These are phyloP conservation scores for Saccharomycopsis crataegensis DNA, from an alignment of 1,139 yeast species.

Conservation along the genomic window DNA sequence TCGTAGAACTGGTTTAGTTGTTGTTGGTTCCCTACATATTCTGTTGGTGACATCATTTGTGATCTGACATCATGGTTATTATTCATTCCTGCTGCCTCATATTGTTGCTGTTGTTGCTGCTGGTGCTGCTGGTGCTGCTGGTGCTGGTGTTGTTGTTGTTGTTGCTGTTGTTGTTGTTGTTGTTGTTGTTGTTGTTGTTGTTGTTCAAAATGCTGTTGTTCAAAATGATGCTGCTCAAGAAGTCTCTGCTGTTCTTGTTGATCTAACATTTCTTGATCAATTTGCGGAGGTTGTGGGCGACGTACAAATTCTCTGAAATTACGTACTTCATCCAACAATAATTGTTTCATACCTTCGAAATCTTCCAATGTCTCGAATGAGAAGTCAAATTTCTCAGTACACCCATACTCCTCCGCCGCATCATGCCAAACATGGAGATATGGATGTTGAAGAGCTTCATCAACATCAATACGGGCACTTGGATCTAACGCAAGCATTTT, in stretches of 20 bases:
- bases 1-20: conserved; percentile 29
- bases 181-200: conserved; percentile 25
- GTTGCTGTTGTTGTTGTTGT: conserved; percentile 23
- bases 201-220: conserved; percentile 22
- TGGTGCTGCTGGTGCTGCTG: conserved; percentile 23
- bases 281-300: conserved; percentile 37
- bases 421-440: conserved; percentile 94
- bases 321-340: conserved; percentile 77
- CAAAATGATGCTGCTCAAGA: conserved; percentile 23
- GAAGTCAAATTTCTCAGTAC: conserved; percentile 79
- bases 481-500: conserved; percentile 88
- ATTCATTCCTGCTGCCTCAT: conserved; percentile 21
- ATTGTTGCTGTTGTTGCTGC: conserved; percentile 26
- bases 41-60: conserved; percentile 19
- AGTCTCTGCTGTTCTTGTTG: conserved; percentile 21
- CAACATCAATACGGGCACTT: conserved; percentile 75
- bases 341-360: conserved; percentile 61
- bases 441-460: conserved; percentile 83
- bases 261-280: conserved; percentile 21
- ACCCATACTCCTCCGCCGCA: conserved; percentile 87
- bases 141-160: conserved; percentile 24
- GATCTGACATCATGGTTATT: conserved; percentile 25
- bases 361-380: conserved; percentile 85
- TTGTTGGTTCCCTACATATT: conserved; percentile 11
- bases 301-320: conserved; percentile 76